These are phyloP conservation scores for Vitis hybrid DNA, from an alignment of 177 flowering plant species.

Conservation along the genomic window DNA sequence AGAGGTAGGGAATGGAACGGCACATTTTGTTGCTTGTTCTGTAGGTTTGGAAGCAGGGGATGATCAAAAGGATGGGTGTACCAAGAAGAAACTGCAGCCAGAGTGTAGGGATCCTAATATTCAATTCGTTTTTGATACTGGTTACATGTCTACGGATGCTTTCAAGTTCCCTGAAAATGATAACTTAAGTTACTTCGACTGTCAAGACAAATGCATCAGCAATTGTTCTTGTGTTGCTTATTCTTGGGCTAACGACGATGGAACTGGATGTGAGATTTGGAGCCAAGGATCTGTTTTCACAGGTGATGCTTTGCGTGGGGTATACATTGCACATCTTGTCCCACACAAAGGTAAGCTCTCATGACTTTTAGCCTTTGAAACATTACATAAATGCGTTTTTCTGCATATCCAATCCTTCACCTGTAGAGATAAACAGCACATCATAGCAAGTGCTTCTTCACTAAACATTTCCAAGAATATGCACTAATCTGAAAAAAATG, in stretches of 20 bases:
- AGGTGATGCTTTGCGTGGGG: no score
- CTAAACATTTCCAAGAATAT: no score
- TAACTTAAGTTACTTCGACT: conserved; percentile 7
- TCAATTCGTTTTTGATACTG: not conserved
- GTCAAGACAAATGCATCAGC: conserved; percentile 5
- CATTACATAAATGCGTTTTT: no score
- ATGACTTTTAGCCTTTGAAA: no score
- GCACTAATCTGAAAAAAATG: no score
- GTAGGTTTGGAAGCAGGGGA: no score
- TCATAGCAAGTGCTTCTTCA: no score
- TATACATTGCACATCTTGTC: no score
- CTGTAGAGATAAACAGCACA: no score
- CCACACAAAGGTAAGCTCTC: no score
- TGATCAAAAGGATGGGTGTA: not conserved
- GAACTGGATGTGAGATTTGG: conserved; percentile 21
- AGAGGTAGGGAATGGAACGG: rapidly evolving
- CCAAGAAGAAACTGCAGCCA: not conserved
- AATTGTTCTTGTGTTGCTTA: conserved; percentile 21
- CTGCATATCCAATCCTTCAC: no score
- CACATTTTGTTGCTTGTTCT: no score
- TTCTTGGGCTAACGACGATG: conserved; percentile 1
- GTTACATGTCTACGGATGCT: not conserved
- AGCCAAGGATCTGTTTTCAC: not conserved
- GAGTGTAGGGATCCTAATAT: not conserved
- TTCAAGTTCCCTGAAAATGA: not conserved